Percentiles rank a stretch among this genome's conserved stretches.
Evolutionary conservation across 2,329 filamentous ascomycete species (phyloP).

Genomic region (Elsinoe perseae): DNA sequence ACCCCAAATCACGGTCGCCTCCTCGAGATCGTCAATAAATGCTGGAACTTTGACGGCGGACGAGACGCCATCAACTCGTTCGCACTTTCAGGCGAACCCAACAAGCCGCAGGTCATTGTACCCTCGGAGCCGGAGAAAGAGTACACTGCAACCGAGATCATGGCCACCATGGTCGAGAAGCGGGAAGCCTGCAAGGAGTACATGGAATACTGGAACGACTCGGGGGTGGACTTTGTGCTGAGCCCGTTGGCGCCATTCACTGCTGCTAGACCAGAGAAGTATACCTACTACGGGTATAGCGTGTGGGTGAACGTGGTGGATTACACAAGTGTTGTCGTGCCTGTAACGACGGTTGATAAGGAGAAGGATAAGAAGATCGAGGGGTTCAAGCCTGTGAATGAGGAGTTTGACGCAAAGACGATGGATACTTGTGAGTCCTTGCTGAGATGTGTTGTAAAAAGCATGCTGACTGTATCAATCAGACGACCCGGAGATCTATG

Average conservation of each 20-base stretch:
- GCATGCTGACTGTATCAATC: not conserved
- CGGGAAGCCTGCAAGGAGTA: conserved; percentile 51
- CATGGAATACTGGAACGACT: conserved; percentile 58
- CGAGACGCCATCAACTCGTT: conserved; percentile 46
- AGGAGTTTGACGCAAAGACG: conserved; percentile 33
- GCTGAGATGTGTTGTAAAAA: not conserved
- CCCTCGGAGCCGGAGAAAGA: conserved; percentile 25
- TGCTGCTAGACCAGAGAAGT: conserved; percentile 42
- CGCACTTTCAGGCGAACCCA: conserved; percentile 48
- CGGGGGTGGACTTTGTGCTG: conserved; percentile 50
- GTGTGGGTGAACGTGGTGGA: conserved; percentile 48
- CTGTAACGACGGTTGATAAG: conserved; percentile 49
- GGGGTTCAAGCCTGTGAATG: conserved; percentile 28
- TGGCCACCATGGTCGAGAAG: conserved; percentile 45
- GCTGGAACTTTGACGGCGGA: conserved; percentile 44
- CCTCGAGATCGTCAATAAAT: conserved; percentile 29
- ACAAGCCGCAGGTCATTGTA: conserved; percentile 39
- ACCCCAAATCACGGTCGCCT: conserved; percentile 40
- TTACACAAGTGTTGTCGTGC: conserved; percentile 48
- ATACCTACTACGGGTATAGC: conserved; percentile 41
- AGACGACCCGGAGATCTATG: conserved; percentile 32
- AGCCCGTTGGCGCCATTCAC: conserved; percentile 45
- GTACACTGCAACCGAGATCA: conserved; percentile 37
- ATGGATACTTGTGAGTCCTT: conserved; percentile 35
- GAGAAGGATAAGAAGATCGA: conserved; percentile 38